Percentiles rank a stretch among this genome's conserved stretches.
phyloP scores from a whole-genome alignment of 139 green algal species.

The Volvox reticuliferus region DNA sequence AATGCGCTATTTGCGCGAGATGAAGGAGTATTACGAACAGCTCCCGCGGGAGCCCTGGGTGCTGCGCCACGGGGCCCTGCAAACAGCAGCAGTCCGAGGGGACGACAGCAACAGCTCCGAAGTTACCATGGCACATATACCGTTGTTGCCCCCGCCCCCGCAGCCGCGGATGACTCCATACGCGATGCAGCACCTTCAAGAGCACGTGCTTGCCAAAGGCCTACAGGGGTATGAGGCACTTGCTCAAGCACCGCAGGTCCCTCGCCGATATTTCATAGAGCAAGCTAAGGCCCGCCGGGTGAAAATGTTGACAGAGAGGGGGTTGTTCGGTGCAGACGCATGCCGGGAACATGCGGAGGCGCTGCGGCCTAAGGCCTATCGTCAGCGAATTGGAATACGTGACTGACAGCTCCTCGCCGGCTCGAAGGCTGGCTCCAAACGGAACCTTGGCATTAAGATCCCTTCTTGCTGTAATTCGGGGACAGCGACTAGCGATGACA shows the following conservation, averaged over 20 bases:
- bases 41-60: conserved; percentile 36
- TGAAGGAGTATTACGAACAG: conserved; percentile 52
- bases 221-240: not conserved
- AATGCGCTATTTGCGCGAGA: conserved; percentile 53
- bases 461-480: no score
- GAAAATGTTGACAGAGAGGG: conserved; percentile 32
- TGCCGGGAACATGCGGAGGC: not conserved
- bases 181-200: not conserved
- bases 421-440: no score
- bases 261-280: conserved; percentile 33
- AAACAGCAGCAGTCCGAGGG: not conserved
- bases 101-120: not conserved
- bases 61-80: conserved; percentile 27
- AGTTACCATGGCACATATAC: not conserved
- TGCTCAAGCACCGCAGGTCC: not conserved
- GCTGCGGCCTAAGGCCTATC: conserved; percentile 17
- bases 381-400: conserved; percentile 27
- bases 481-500: no score
- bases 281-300: not conserved
- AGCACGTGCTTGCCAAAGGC: conserved; percentile 13
- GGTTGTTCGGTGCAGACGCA: conserved; percentile 10
- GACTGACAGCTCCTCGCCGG: not conserved
- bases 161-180: conserved; percentile 20
- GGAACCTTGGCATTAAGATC: no score
- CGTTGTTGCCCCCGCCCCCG: not conserved